Conservation (phyloP, 1,284 basidiomycete species). For the Marasmius tenuissimus region DNA sequence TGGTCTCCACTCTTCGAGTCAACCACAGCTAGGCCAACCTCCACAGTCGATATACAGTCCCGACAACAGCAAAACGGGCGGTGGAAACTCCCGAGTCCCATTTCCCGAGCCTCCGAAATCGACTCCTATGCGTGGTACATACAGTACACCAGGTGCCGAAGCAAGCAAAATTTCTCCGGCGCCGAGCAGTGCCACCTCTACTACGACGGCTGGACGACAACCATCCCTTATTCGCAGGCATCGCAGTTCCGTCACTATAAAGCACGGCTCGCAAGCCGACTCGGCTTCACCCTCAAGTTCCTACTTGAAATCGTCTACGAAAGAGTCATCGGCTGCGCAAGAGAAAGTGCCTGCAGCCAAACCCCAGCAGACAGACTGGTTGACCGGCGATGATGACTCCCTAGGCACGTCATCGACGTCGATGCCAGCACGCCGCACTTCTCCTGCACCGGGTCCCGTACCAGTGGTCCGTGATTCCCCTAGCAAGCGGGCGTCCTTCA, state of each 20-base stretch:
- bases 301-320: constrained; percentile 3
- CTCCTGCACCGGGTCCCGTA: constrained; percentile 25
- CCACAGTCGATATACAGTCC: neutral
- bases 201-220: constrained; percentile 11
- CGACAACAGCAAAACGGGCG: neutral
- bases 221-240: constrained; percentile 41
- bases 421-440: constrained; percentile 16
- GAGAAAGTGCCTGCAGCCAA: neutral
- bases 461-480: constrained; percentile 66
- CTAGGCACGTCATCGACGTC: constrained; percentile 30
- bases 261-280: constrained; percentile 16
- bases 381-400: constrained; percentile 63
- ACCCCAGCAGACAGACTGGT: constrained; percentile 53
- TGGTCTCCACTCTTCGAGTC: constrained; percentile 10
- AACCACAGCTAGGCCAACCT: constrained; percentile 2
- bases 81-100: neutral
- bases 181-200: constrained; percentile 4
- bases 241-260: constrained; percentile 39
- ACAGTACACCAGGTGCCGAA: neutral
- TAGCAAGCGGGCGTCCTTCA: constrained; percentile 66
- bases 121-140: neutral
- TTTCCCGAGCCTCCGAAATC: neutral
- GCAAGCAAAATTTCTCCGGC: neutral
- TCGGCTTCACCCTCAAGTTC: constrained; percentile 2
- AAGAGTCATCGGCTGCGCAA: neutral